phyloP scores from a whole-genome alignment of 306 rosid genomes.

The Castanospermum australe region DNA sequence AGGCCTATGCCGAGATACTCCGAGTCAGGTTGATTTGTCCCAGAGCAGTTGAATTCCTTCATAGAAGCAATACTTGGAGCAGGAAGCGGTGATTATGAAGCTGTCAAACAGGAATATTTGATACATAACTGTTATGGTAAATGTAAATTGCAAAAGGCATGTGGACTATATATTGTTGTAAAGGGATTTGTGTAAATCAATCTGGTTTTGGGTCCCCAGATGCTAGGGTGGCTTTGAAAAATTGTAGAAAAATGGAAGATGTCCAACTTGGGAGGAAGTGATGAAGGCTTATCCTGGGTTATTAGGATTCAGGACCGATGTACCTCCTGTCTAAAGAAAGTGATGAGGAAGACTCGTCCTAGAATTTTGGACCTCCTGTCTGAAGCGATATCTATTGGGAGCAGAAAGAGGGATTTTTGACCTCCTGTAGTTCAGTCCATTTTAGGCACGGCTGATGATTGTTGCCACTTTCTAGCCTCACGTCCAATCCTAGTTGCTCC shows the following conservation, averaged over 20 bases:
- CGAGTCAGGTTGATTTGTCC: constrained; percentile 67
- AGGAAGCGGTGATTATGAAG: not conserved
- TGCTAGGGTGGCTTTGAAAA: not conserved
- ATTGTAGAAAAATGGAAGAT: not conserved
- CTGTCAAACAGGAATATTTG: not conserved
- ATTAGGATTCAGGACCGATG: constrained; percentile 7
- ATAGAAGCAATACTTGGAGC: constrained; percentile 25
- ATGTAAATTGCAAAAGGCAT: not conserved
- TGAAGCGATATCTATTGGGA: constrained; percentile 11
- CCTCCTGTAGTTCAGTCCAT: not conserved
- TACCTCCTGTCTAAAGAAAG: not conserved
- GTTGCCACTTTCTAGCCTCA: not conserved
- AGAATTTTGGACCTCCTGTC: not conserved
- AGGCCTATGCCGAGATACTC: constrained; percentile 61
- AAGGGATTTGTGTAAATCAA: not conserved
- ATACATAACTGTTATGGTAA: not conserved
- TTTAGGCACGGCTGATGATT: constrained; percentile 1
- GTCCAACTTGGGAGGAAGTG: not conserved
- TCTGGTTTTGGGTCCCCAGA: not conserved
- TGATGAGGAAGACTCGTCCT: constrained; percentile 1
- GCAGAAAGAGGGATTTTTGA: not conserved
- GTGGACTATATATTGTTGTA: not conserved
- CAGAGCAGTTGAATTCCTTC: constrained; percentile 37
- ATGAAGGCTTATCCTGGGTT: not conserved
- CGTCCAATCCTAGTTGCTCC: not conserved